Evolutionary conservation across 1,139 yeast species (phyloP), one percentile per base, ranked within the genome.

Genomic region (Candida frijolesensis): DNA sequence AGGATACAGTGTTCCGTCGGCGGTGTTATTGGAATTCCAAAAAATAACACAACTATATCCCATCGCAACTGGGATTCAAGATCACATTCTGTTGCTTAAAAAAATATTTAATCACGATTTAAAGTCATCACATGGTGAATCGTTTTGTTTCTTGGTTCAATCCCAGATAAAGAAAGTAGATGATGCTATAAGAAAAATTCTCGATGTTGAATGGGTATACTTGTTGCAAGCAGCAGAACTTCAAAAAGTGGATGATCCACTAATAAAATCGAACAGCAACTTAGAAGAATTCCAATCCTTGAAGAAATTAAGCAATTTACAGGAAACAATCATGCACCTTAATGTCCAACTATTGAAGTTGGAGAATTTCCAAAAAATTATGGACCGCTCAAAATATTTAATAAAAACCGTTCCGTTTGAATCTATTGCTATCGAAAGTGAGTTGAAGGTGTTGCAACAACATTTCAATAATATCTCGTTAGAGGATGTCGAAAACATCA

Each of bases 1-100:
- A 53, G 85, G 83, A 5, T 83, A 78, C 57, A 80, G 76, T n/a
- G 67, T 89, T 0, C 94, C 96, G 0, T 58, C 64, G 1, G 54
- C 59, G 19, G 40, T 66, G 5, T 47, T 60, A 33, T 41, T 70
- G 66, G 54, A 76, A 65, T 51, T 78, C 80, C 41, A 75, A 72
- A 61, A 78, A 64, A 52, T 80, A 70, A 44, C 74, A 49, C 71
- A 76, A 32, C 63, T 87, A 0, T 78, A 82, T 46, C 91, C 92
- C 0, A 76, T 80, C 53, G 85, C 89, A 0, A 71, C 77, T 1
- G 74, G 79, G 12, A 60, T 89, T 12, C 64, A 68, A 9, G 95
- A 88, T 54, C 66, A 63, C 44, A 42, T 74, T 4, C 46, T 48
- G 2, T 53, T 65, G 4, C 57, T 74, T 15, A 62, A 84, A 16